Evolutionary conservation across 1,284 basidiomycete genomes (phyloP), one percentile per base, ranked within the genome.

Genomic region (Afroboletus lepidellus): DNA sequence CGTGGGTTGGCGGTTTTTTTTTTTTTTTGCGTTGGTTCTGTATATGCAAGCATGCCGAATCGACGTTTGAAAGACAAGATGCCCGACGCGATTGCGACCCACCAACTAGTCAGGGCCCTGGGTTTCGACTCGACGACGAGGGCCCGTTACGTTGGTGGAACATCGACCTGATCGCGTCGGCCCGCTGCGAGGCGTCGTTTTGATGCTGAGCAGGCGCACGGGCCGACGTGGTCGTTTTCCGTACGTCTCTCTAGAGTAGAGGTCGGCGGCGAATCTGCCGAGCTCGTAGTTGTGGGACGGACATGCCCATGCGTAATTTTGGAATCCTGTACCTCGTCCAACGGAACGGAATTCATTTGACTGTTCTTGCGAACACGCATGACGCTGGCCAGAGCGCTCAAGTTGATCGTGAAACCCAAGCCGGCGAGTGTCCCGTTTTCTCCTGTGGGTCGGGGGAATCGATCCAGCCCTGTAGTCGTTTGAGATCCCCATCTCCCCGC

Each of bases 141-240:
- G 69, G 72, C 71, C 74, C 79, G 78, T 80, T 80, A 80, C 79
- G 77, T 77, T 76, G 67, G 73, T 80, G 79, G 79, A 75, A 80
- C 53, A 80, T 67, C 52, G 51, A 77, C 46, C 51, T 55, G 61
- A 61, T 60, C 58, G 51, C 57, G 56, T 58, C 55, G 63, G 63
- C 63, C 65, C 69, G 72, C 79, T 72, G 69, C 56, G 56, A 55
- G 58, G 62, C 65, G 60, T 74, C 77, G 79, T 80, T 74, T 76
- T 81, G 78, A 69, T 61, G 67, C 57, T 57, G 65, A 57, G 67
- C 72, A 69, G 80, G 63, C 45, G 56, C 58, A 67, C 75, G 72
- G 67, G 70, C 69, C 8, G 64, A 59, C 57, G 59, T 61, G 63
- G 60, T 61, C 60, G 2, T 43, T 54, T 61, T 67, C 58, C 64